A percentile compares a stretch with the other conserved stretches of the same genome.
Evolutionary conservation across 768 basidiomycete species (phyloP).

Genomic region (Mycena crocata): DNA sequence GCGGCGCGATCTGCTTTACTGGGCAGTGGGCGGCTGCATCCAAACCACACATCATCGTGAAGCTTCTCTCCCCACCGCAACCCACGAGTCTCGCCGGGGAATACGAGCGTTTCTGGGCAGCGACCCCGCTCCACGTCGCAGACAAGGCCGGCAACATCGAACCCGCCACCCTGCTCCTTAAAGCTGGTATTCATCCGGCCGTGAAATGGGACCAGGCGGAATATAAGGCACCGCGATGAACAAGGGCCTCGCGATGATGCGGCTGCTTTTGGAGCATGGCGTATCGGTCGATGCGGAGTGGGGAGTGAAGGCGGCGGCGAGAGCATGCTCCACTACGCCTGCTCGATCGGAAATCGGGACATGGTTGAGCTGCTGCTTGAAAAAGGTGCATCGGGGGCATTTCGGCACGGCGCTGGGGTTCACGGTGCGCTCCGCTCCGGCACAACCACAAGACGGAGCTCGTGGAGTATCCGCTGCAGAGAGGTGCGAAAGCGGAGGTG

Average conservation of each 20-base stretch:
- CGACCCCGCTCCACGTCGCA: constrained; percentile 1
- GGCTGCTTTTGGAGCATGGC: constrained; percentile 14
- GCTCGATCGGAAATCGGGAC: background rate
- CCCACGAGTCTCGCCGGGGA: background rate
- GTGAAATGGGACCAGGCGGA: background rate
- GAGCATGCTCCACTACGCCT: constrained; percentile 4
- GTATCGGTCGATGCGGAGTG: constrained; percentile 2
- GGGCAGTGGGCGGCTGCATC: background rate
- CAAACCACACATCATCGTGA: background rate
- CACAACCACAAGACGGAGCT: background rate
- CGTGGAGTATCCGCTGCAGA: background rate
- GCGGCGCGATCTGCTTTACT: background rate
- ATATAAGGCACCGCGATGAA: background rate
- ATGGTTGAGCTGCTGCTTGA: constrained; percentile 7
- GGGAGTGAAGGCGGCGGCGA: background rate
- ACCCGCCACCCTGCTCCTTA: background rate
- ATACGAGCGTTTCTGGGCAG: background rate
- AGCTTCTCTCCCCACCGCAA: background rate
- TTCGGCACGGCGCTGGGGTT: background rate
- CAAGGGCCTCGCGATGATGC: constrained; percentile 1
- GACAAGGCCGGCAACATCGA: background rate
- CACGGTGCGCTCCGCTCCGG: too few species aligned
- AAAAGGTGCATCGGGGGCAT: background rate
- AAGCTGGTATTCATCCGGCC: background rate
- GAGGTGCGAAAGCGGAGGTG: constrained; percentile 2